These are phyloP conservation scores for Endocalyx cinctus DNA, from an alignment of 2,329 filamentous ascomycete species.

Conservation along the genomic window DNA sequence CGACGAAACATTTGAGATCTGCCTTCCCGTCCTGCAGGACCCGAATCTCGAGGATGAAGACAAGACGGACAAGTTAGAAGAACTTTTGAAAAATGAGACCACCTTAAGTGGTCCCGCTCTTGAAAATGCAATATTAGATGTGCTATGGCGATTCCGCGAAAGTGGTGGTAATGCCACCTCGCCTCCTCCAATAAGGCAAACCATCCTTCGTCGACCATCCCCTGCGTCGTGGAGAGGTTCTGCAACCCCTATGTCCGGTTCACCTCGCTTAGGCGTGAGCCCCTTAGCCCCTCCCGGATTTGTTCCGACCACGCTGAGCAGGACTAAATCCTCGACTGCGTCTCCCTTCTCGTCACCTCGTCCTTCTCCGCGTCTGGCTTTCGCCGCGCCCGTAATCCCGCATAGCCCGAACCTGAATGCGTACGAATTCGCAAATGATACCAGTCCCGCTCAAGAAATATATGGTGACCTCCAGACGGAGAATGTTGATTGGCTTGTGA, in stretches of 20 bases:
- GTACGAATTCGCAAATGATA: constrained; percentile 86
- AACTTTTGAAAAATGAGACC: constrained; percentile 75
- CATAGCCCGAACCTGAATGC: constrained; percentile 92
- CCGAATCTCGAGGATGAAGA: constrained; percentile 84
- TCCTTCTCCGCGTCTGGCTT: constrained; percentile 84
- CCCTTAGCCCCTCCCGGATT: constrained; percentile 83
- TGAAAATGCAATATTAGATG: constrained; percentile 86
- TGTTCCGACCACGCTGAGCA: constrained; percentile 69
- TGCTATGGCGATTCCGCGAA: constrained; percentile 80
- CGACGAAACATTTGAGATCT: constrained; percentile 88
- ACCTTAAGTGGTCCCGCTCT: constrained; percentile 69
- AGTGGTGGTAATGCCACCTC: constrained; percentile 62
- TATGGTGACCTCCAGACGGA: constrained; percentile 90
- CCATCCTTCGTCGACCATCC: constrained; percentile 82
- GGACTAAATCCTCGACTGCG: constrained; percentile 71
- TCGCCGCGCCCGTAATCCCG: constrained; percentile 85
- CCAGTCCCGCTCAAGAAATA: constrained; percentile 74
- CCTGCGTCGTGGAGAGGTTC: constrained; percentile 90
- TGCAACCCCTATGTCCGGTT: constrained; percentile 75
- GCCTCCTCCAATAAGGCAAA: constrained; percentile 81
- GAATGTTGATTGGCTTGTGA: constrained; percentile 95
- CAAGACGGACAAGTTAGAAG: constrained; percentile 87
- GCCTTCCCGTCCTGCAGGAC: constrained; percentile 83
- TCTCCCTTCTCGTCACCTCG: constrained; percentile 94
- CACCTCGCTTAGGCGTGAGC: constrained; percentile 74